phyloP scores from a whole-genome alignment of 192 early-diverging fungal species.

The Gigaspora rosea region DNA sequence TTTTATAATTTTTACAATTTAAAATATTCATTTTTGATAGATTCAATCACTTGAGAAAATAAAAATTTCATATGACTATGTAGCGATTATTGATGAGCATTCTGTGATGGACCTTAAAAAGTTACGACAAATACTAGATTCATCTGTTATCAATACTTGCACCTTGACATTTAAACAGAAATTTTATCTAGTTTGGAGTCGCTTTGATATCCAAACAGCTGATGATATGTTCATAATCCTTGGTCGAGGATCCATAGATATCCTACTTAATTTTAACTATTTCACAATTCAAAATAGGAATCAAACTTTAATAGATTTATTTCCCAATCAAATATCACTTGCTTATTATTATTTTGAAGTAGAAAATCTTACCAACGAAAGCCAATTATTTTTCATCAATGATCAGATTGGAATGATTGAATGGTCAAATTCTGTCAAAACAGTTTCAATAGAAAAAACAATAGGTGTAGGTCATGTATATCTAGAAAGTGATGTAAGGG shows the following conservation, averaged over 20 bases:
- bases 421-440: neutral
- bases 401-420: neutral
- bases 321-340: neutral
- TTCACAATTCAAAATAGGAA: constrained; percentile 25
- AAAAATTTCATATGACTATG: constrained; percentile 45
- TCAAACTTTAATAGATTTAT: constrained; percentile 15
- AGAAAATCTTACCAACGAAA: neutral
- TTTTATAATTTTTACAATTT: neutral
- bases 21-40: neutral
- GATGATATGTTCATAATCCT: too few species aligned
- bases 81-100: constrained; percentile 41
- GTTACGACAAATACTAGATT: constrained; percentile 32
- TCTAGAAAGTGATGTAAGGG: neutral
- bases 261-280: neutral
- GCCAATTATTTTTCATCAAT: neutral
- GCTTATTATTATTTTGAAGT: neutral
- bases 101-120: constrained; percentile 40
- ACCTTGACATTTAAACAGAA: neutral
- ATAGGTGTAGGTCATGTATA: neutral
- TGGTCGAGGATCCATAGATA: too few species aligned
- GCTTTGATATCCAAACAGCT: constrained; percentile 7
- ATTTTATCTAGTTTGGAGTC: constrained; percentile 40
- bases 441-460: neutral
- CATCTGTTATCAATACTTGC: constrained; percentile 18
- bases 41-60: neutral